phyloP scores from a whole-genome alignment of 2,329 filamentous ascomycete genomes.

The Aureobasidium sp. region DNA sequence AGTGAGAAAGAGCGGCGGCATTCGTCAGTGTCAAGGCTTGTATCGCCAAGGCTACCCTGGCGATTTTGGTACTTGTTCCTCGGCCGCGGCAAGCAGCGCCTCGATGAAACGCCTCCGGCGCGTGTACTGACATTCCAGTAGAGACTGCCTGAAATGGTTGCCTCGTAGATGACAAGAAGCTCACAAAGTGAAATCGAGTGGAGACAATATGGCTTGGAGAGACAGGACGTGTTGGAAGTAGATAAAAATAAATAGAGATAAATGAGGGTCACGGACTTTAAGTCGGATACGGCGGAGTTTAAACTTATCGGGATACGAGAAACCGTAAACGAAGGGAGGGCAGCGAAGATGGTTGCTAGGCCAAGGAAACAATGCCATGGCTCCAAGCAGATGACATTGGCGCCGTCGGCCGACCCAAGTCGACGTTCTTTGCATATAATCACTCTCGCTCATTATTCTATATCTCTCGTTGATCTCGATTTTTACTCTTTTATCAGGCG shows the following conservation, averaged over 20 bases:
- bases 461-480: not conserved
- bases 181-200: too few relatives aligned
- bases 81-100: not conserved
- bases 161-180: too few relatives aligned
- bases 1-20: not conserved
- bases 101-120: not conserved
- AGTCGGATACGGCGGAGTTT: not conserved
- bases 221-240: not conserved
- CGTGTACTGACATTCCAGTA: too few relatives aligned
- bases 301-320: not conserved
- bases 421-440: not conserved
- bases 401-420: slow-evolving; percentile 3
- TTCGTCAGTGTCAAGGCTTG: not conserved
- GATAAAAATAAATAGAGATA: not conserved
- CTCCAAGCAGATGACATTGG: not conserved
- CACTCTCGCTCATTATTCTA: not conserved
- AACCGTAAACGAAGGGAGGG: not conserved
- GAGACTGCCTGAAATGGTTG: too few relatives aligned
- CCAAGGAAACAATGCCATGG: slow-evolving; percentile 7
- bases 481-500: not conserved
- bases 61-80: not conserved
- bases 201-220: not conserved
- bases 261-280: not conserved
- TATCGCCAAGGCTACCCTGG: not conserved
- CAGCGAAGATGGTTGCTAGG: not conserved